Conservation (phyloP, 495 filamentous ascomycete species). For the Aspergillus olivimuriae region DNA sequence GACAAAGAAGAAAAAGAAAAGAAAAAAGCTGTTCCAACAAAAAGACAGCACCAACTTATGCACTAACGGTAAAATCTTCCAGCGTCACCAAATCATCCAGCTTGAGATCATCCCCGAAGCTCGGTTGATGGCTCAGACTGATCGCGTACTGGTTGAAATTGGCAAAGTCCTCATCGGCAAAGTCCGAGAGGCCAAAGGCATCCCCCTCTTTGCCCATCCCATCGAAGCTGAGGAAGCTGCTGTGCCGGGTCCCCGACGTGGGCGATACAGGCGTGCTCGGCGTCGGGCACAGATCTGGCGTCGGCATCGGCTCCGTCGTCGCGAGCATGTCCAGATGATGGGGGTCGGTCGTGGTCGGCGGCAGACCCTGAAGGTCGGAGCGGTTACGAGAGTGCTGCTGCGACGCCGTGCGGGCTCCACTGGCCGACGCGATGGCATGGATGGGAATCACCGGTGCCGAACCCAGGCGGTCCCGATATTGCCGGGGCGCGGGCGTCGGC, state of each 20-base stretch:
- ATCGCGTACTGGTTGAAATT: slow-evolving; percentile 24
- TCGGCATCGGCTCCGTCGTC: slow-evolving; percentile 27
- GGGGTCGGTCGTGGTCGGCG: slow-evolving; percentile 10
- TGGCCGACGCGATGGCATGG: slow-evolving; percentile 13
- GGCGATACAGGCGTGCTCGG: slow-evolving; percentile 33
- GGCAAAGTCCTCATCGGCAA: slow-evolving; percentile 23
- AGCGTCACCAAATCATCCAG: slow-evolving; percentile 32
- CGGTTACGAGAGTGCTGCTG: slow-evolving; percentile 19
- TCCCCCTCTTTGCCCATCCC: slow-evolving; percentile 6
- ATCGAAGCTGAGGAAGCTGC: not conserved
- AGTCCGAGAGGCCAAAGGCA: slow-evolving; percentile 20
- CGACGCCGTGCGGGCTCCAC: not conserved
- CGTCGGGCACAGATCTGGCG: slow-evolving; percentile 32
- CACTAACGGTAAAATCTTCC: slow-evolving; percentile 29
- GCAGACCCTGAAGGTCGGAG: slow-evolving; percentile 14
- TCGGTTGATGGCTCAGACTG: slow-evolving; percentile 22
- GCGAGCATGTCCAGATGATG: slow-evolving; percentile 19
- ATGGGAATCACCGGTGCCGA: slow-evolving; percentile 35
- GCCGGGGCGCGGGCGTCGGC: slow-evolving; percentile 22
- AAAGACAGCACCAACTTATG: slow-evolving; percentile 15
- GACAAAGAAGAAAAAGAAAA: slow-evolving; percentile 4
- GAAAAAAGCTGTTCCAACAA: not conserved
- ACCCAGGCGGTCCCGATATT: slow-evolving; percentile 34
- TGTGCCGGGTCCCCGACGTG: slow-evolving; percentile 12
- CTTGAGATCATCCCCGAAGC: slow-evolving; percentile 22